Conservation (phyloP, 345 rosid genomes). For the Nephelium lappaceum region DNA sequence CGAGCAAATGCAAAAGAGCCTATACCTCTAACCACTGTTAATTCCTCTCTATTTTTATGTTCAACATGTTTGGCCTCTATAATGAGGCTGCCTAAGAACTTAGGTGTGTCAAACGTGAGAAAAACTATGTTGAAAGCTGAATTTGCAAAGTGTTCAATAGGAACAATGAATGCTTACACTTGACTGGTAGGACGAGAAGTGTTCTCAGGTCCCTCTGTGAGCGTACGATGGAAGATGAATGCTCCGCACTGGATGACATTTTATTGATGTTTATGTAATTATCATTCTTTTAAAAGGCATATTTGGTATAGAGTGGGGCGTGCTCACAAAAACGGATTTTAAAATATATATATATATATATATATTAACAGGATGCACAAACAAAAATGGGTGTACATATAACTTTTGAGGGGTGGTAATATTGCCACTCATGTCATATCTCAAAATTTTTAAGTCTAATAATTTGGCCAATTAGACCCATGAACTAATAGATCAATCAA, state of each 20-base stretch:
- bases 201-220: constrained; percentile 72
- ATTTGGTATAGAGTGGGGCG: no score
- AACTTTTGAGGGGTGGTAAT: no score
- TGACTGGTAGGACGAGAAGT: constrained; percentile 62
- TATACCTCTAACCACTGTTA: constrained; percentile 74
- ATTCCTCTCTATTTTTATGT: constrained; percentile 46
- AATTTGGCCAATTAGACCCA: no score
- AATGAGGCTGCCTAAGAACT: constrained; percentile 63
- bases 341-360: no score
- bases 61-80: constrained; percentile 52
- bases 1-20: constrained; percentile 84
- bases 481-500: no score
- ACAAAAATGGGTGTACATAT: no score
- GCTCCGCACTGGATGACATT: constrained; percentile 37
- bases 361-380: no score
- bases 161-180: constrained; percentile 83
- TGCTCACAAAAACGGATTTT: no score
- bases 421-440: no score
- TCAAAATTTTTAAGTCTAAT: no score
- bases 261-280: no score
- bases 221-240: constrained; percentile 56
- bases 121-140: constrained; percentile 72
- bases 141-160: constrained; percentile 54
- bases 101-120: constrained; percentile 58
- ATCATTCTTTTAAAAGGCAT: no score